Evolutionary conservation across 1,284 basidiomycete genomes (phyloP).

Genomic region (Ustanciosporium gigantosporum): DNA sequence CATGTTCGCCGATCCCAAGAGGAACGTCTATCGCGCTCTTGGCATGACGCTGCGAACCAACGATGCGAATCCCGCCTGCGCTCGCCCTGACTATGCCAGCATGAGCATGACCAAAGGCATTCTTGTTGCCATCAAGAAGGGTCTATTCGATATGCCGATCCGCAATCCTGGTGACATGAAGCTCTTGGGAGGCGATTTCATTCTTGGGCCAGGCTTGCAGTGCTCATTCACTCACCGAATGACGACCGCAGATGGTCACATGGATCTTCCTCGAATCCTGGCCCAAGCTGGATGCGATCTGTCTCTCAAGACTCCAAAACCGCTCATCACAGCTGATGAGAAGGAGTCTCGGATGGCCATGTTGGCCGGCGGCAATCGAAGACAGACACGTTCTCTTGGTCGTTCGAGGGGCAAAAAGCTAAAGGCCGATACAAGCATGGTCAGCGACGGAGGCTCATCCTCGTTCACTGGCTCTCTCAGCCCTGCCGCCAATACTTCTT

Average conservation of each 20-base stretch:
- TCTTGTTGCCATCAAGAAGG: conserved; percentile 69
- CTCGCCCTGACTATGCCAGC: conserved; percentile 70
- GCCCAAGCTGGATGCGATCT: conserved; percentile 52
- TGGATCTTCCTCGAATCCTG: conserved; percentile 48
- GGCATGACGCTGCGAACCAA: conserved; percentile 72
- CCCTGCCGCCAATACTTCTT: background rate
- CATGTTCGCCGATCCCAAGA: conserved; percentile 77
- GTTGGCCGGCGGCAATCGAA: conserved; percentile 32
- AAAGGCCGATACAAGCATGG: background rate
- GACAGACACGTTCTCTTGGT: conserved; percentile 21
- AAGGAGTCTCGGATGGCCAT: conserved; percentile 25
- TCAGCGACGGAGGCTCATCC: background rate
- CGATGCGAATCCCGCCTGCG: conserved; percentile 65
- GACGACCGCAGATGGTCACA: conserved; percentile 51
- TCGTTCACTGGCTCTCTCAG: background rate
- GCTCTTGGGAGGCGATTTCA: conserved; percentile 85
- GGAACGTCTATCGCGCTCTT: conserved; percentile 72
- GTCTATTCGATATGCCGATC: conserved; percentile 70
- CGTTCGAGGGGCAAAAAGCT: conserved; percentile 18
- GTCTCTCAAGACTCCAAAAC: conserved; percentile 43
- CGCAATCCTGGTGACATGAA: conserved; percentile 75
- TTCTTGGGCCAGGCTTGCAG: conserved; percentile 71
- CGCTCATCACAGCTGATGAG: conserved; percentile 14
- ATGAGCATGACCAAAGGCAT: conserved; percentile 71
- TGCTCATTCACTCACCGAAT: conserved; percentile 41